phyloP scores from a whole-genome alignment of 768 basidiomycete genomes.

The Cyclocybe cylindracea region DNA sequence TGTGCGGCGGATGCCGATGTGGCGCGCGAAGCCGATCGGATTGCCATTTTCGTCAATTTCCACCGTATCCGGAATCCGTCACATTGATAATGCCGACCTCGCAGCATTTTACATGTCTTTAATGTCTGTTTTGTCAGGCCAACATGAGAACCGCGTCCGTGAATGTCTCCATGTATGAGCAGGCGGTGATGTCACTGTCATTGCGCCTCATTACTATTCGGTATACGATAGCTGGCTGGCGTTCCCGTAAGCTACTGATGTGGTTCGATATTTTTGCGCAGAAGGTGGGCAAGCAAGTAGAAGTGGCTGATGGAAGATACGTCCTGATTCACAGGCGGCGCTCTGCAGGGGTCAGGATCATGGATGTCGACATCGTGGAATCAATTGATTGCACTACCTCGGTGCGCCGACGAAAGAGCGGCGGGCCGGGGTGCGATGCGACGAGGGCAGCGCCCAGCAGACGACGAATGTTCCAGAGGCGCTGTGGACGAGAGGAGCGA shows the following conservation, averaged over 20 bases:
- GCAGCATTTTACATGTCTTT: neutral
- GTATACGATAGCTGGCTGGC: slow-evolving; percentile 8
- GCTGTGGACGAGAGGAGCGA: slow-evolving; percentile 3
- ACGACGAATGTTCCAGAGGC: neutral
- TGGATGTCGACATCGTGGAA: slow-evolving; percentile 14
- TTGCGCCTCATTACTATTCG: slow-evolving; percentile 9
- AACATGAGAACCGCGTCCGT: slow-evolving; percentile 12
- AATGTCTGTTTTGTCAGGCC: slow-evolving; percentile 4
- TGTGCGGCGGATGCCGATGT: slow-evolving; percentile 9
- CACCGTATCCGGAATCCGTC: slow-evolving; percentile 12
- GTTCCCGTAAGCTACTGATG: slow-evolving; percentile 1
- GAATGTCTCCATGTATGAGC: slow-evolving; percentile 1
- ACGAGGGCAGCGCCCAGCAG: slow-evolving; percentile 3
- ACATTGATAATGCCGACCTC: slow-evolving; percentile 7
- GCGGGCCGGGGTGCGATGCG: neutral
- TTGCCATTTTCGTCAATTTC: slow-evolving; percentile 12
- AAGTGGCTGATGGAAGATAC: slow-evolving; percentile 22
- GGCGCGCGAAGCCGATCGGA: slow-evolving; percentile 8
- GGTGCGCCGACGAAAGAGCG: too few species aligned
- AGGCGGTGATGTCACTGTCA: slow-evolving; percentile 5
- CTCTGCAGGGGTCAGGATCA: slow-evolving; percentile 10
- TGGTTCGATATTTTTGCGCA: neutral
- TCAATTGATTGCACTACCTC: neutral
- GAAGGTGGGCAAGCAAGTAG: slow-evolving; percentile 7
- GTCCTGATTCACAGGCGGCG: slow-evolving; percentile 1